Conservation (phyloP, 352 stramenopile genomes). For the Phytophthora boehmeriae region DNA sequence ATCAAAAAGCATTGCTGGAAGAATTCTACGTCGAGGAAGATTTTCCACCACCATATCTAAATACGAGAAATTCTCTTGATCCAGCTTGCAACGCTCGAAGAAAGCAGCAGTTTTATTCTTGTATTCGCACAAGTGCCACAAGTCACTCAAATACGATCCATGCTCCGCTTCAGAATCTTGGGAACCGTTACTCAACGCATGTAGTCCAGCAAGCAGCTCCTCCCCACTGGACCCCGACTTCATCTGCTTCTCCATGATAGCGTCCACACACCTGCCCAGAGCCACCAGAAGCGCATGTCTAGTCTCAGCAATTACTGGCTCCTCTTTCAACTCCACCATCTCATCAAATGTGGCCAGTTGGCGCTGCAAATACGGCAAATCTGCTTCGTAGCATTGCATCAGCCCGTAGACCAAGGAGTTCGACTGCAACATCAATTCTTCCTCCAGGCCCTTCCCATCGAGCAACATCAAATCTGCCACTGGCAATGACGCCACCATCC, state of each 20-base stretch:
- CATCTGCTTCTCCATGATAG: slow-evolving; percentile 34
- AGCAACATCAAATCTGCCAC: slow-evolving; percentile 42
- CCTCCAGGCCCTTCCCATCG: slow-evolving; percentile 33
- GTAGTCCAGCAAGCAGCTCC: slow-evolving; percentile 58
- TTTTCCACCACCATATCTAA: slow-evolving; percentile 73
- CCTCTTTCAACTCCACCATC: slow-evolving; percentile 27
- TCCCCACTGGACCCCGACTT: slow-evolving; percentile 35
- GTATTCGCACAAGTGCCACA: slow-evolving; percentile 69
- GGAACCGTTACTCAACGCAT: slow-evolving; percentile 64
- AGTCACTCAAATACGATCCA: slow-evolving; percentile 74
- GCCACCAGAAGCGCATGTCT: slow-evolving; percentile 51
- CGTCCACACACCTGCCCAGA: slow-evolving; percentile 32
- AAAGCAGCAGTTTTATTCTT: slow-evolving; percentile 63
- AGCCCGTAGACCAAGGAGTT: slow-evolving; percentile 57
- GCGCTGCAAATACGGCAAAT: slow-evolving; percentile 53
- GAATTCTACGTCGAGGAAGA: slow-evolving; percentile 53
- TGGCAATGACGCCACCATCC: slow-evolving; percentile 24
- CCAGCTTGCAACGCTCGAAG: slow-evolving; percentile 58
- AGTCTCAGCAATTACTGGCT: slow-evolving; percentile 51
- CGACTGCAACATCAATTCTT: slow-evolving; percentile 23
- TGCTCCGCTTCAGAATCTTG: slow-evolving; percentile 55
- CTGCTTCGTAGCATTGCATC: slow-evolving; percentile 62
- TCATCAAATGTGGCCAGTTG: slow-evolving; percentile 54
- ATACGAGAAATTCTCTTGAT: slow-evolving; percentile 69
- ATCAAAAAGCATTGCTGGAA: slow-evolving; percentile 20